Percentiles rank a stretch among this genome's conserved stretches.
Conservation (phyloP, 805 yeast species). For the Metschnikowia hibisci region DNA sequence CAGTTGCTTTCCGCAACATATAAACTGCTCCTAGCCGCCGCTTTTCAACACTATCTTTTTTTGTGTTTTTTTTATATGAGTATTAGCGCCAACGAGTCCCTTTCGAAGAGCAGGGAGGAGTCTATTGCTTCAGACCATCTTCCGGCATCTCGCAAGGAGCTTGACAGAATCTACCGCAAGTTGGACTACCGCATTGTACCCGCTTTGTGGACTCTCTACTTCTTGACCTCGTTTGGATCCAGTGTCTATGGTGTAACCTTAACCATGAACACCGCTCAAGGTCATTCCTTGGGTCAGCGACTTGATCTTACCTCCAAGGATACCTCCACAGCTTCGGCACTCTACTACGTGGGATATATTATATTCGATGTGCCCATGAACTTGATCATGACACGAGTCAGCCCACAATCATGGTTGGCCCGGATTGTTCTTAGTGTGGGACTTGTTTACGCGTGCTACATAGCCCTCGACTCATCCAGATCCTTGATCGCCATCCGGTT, state of each 20-base stretch:
- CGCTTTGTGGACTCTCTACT: conserved; percentile 76
- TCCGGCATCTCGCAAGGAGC: conserved; percentile 16
- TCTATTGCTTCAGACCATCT: conserved; percentile 5
- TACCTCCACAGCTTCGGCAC: conserved; percentile 70
- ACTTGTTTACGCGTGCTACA: conserved; percentile 68
- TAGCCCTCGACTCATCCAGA: conserved; percentile 49
- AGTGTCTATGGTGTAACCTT: conserved; percentile 74
- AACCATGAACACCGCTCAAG: conserved; percentile 65
- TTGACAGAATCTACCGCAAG: conserved; percentile 56
- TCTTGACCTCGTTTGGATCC: conserved; percentile 73
- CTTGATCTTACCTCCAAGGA: conserved; percentile 53
- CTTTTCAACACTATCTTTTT: no score
- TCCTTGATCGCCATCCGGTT: conserved; percentile 72
- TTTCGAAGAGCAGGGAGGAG: conserved; percentile 11
- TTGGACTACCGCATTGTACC: conserved; percentile 74
- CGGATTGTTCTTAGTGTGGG: conserved; percentile 78
- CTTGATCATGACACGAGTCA: conserved; percentile 72
- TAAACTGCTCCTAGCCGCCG: neutral
- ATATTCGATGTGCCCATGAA: conserved; percentile 88
- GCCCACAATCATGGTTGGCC: conserved; percentile 83
- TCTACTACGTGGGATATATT: conserved; percentile 79
- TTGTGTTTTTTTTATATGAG: neutral
- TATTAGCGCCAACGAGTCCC: neutral
- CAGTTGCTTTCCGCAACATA: neutral
- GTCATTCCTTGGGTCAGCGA: conserved; percentile 57